Conservation (phyloP, 2,329 filamentous ascomycete species). For the Chrysoporthe puriensis region DNA sequence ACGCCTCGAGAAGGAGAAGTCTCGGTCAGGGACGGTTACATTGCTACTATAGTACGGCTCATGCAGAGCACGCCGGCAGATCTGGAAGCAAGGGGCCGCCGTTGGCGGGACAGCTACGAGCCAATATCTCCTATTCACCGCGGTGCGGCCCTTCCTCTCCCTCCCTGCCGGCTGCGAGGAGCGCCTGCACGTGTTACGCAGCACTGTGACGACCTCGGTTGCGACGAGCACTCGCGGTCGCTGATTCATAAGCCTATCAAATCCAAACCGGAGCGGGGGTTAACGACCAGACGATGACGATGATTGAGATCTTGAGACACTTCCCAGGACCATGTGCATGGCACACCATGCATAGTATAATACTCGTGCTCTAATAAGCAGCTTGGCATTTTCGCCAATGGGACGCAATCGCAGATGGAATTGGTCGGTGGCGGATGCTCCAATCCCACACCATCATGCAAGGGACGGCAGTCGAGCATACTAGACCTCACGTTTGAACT, state of each 20-base stretch:
- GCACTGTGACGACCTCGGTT: no score
- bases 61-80: background rate
- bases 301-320: conserved; percentile 2
- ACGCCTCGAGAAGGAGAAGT: background rate
- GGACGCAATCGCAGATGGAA: background rate
- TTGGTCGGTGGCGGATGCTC: no score
- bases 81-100: background rate
- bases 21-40: background rate
- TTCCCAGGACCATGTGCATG: background rate
- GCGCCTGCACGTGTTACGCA: background rate
- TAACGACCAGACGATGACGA: background rate
- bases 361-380: background rate
- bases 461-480: no score
- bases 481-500: no score
- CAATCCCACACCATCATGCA: no score
- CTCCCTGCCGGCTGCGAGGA: no score
- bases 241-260: background rate
- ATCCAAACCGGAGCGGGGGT: background rate
- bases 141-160: no score
- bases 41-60: background rate
- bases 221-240: no score
- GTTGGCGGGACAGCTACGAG: background rate
- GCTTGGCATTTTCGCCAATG: background rate
- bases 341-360: background rate
- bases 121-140: no score